Evolutionary conservation across 768 basidiomycete genomes (phyloP).

Genomic region (Cantharellus anzutake): DNA sequence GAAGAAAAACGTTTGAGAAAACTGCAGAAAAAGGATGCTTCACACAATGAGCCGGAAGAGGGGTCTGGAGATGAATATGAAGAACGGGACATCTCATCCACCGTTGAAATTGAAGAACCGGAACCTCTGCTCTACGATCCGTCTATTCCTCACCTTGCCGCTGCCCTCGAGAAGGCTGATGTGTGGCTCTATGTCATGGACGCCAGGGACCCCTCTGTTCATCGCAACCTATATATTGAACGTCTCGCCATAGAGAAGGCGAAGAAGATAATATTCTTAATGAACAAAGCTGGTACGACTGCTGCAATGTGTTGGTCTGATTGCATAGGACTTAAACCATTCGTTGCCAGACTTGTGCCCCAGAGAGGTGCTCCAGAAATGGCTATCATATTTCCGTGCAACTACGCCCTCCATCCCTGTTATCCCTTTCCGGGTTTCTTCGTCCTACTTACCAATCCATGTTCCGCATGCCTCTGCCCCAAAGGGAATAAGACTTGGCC

Average conservation of each 20-base stretch:
- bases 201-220: slow-evolving; percentile 61
- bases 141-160: slow-evolving; percentile 37
- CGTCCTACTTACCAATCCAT: slow-evolving; percentile 32
- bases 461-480: slow-evolving; percentile 15
- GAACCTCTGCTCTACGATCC: slow-evolving; percentile 43
- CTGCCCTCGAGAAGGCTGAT: slow-evolving; percentile 60
- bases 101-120: slow-evolving; percentile 20
- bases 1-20: slow-evolving; percentile 31
- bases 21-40: background rate
- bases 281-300: slow-evolving; percentile 73
- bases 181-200: slow-evolving; percentile 68
- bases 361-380: slow-evolving; percentile 49
- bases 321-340: background rate
- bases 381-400: slow-evolving; percentile 42
- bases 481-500: slow-evolving; percentile 28
- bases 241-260: slow-evolving; percentile 25
- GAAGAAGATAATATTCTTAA: slow-evolving; percentile 39
- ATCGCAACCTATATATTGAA: slow-evolving; percentile 47
- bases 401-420: slow-evolving; percentile 29
- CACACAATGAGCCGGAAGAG: slow-evolving; percentile 1
- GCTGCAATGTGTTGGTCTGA: background rate
- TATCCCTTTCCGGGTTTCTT: slow-evolving; percentile 51
- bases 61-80: slow-evolving; percentile 14
- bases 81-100: background rate
- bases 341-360: slow-evolving; percentile 49